Conservation (phyloP, 129 eudicot species). For the Chrysanthemum makinoi region DNA sequence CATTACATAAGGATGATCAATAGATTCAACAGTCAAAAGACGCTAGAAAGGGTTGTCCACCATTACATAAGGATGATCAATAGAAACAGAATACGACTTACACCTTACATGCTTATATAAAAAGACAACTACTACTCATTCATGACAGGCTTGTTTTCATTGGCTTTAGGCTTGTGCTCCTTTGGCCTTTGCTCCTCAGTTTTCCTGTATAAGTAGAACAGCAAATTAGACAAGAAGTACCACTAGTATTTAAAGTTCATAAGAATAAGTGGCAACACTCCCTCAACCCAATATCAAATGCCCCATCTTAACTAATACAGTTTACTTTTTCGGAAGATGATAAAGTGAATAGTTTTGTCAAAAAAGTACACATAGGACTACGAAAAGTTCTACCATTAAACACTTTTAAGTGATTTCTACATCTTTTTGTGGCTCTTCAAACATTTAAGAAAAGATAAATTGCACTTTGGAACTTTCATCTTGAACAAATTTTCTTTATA, state of each 20-base stretch:
- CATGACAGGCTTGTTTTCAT: constrained; percentile 91
- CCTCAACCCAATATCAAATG: too few relatives aligned
- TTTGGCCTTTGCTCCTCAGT: constrained; percentile 85
- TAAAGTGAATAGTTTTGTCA: too few relatives aligned
- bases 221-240: constrained; percentile 3
- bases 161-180: constrained; percentile 84
- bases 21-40: constrained; percentile 10
- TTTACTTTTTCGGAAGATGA: too few relatives aligned
- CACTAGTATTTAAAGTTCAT: neutral
- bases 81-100: neutral
- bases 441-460: neutral
- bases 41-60: neutral
- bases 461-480: too few relatives aligned
- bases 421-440: too few relatives aligned
- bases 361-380: too few relatives aligned
- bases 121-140: constrained; percentile 45
- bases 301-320: too few relatives aligned
- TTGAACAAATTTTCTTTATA: neutral
- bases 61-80: neutral
- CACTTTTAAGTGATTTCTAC: too few relatives aligned
- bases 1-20: neutral
- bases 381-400: too few relatives aligned
- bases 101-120: constrained; percentile 17
- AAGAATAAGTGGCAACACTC: too few relatives aligned
- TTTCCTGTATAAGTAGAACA: constrained; percentile 32